These are phyloP conservation scores for Crinitomyces ghanaensis DNA, from an alignment of 805 yeast species.

Conservation along the genomic window DNA sequence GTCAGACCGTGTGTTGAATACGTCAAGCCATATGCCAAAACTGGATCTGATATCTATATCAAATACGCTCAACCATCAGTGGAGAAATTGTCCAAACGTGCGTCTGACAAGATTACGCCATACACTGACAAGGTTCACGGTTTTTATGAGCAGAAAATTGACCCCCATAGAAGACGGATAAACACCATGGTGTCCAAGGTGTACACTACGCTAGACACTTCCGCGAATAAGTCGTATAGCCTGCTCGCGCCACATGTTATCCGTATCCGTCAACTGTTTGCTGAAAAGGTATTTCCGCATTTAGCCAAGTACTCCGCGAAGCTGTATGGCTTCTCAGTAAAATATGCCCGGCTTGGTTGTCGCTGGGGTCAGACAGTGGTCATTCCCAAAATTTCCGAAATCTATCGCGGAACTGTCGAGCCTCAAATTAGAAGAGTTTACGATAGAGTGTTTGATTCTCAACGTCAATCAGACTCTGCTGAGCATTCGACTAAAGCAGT, in stretches of 20 bases:
- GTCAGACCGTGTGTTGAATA: conserved; percentile 9
- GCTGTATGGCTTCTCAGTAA: too few species aligned
- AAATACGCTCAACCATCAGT: conserved; percentile 9
- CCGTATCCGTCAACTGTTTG: conserved; percentile 1
- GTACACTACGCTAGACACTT: conserved; percentile 8
- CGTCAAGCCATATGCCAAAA: conserved; percentile 8
- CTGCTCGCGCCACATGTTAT: conserved; percentile 7
- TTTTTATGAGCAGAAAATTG: conserved; percentile 6
- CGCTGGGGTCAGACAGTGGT: too few species aligned
- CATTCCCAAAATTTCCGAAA: conserved; percentile 9
- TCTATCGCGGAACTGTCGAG: conserved; percentile 17
- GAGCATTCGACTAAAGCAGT: not conserved
- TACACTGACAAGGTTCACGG: conserved; percentile 6
- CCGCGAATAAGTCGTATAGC: conserved; percentile 11
- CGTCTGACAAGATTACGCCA: conserved; percentile 14
- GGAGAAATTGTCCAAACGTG: conserved; percentile 1
- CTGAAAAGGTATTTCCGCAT: conserved; percentile 11
- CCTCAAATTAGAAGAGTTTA: conserved; percentile 19
- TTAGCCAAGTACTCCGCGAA: too few species aligned
- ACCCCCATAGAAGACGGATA: too few species aligned
- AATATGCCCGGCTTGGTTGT: too few species aligned
- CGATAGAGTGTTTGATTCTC: conserved; percentile 12
- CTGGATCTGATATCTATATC: conserved; percentile 6
- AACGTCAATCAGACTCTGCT: not conserved
- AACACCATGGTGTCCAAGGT: not conserved